Evolutionary conservation across 2,329 filamentous ascomycete genomes (phyloP).

Genomic region (Stemphylium lycopersici): DNA sequence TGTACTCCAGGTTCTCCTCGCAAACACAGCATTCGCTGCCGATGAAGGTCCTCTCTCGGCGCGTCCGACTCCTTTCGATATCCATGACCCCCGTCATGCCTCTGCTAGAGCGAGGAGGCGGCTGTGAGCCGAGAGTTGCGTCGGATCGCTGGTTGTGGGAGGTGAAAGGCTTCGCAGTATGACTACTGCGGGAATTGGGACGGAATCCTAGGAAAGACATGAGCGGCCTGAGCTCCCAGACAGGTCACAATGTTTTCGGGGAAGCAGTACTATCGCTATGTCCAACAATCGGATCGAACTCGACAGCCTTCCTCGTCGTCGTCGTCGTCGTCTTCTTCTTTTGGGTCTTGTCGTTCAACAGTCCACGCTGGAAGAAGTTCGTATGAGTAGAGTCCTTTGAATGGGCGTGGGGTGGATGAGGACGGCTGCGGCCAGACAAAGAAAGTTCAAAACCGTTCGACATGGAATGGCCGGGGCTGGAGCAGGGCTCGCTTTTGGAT

Average conservation of each 20-base stretch:
- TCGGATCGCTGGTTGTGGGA: slow-evolving; percentile 30
- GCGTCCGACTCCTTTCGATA: slow-evolving; percentile 76
- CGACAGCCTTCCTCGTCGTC: slow-evolving; percentile 44
- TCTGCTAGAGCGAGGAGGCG: slow-evolving; percentile 44
- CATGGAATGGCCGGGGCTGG: slow-evolving; percentile 42
- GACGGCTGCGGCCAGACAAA: slow-evolving; percentile 39
- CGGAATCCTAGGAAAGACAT: slow-evolving; percentile 51
- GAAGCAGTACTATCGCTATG: slow-evolving; percentile 41
- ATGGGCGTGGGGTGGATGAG: slow-evolving; percentile 27
- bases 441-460: slow-evolving; percentile 43
- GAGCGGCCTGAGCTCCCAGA: slow-evolving; percentile 47
- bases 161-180: slow-evolving; percentile 28
- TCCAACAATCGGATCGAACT: slow-evolving; percentile 40
- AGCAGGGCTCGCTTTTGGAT: slow-evolving; percentile 41
- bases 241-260: slow-evolving; percentile 33
- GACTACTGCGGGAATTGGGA: slow-evolving; percentile 45
- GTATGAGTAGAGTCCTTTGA: slow-evolving; percentile 34
- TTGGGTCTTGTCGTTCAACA: slow-evolving; percentile 32
- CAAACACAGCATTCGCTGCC: slow-evolving; percentile 95
- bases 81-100: slow-evolving; percentile 71
- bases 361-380: slow-evolving; percentile 45
- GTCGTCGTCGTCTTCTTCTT: slow-evolving; percentile 36
- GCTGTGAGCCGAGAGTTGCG: slow-evolving; percentile 34
- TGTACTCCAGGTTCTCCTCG: slow-evolving; percentile 95
- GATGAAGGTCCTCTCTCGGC: slow-evolving; percentile 92